Evolutionary conservation across 129 eudicot genomes (phyloP), one percentile per base, ranked within the genome.

Genomic region (Arctium lappa): DNA sequence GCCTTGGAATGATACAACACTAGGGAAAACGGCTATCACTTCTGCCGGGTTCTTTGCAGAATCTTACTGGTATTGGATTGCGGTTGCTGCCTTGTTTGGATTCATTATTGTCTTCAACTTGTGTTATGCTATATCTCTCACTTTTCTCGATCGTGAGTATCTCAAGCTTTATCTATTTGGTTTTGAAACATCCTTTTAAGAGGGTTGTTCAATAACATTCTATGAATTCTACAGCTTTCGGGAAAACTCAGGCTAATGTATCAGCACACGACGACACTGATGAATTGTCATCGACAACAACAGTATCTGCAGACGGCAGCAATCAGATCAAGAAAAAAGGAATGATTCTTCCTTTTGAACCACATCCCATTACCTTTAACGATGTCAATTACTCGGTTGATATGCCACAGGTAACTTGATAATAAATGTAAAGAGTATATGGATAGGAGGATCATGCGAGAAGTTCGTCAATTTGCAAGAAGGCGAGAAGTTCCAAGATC

Each of bases 331-430:
- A 78, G 60, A 82, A 84, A 69, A 86, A 86, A 27, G 90, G 87
- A 75, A 94, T 94, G 98, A 85, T 93, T 82, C 97, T 93, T 79
- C 97, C 97, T 12, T 95, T 95, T 83, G 97, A 92, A 80, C 97
- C 93, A 48, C 94, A 91, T 87, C 86, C 90, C 63, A 91, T 95
- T 30, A 90, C 97, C 18, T 95, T 95, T 71, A 93, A 95, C 56
- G 91, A 95, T 31, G 82, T 95, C 74, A 86, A 81, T 72, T 95
- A 95, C 87, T 92, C 98, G 0, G 97, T 92, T 5, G 98, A 94
- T 88, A 94, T 94, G 98, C 98, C 98, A 66, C 89, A 78, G 91
- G 98, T 94, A 62, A 62, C 38, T 78, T 77, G 16, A 53, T 4
- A 65, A 66, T 65, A 46, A 18, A 7, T 15, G 30, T 46, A 48